phyloP scores from a whole-genome alignment of 2,329 filamentous ascomycete species.

The Ploettnerulaceae sp. region DNA sequence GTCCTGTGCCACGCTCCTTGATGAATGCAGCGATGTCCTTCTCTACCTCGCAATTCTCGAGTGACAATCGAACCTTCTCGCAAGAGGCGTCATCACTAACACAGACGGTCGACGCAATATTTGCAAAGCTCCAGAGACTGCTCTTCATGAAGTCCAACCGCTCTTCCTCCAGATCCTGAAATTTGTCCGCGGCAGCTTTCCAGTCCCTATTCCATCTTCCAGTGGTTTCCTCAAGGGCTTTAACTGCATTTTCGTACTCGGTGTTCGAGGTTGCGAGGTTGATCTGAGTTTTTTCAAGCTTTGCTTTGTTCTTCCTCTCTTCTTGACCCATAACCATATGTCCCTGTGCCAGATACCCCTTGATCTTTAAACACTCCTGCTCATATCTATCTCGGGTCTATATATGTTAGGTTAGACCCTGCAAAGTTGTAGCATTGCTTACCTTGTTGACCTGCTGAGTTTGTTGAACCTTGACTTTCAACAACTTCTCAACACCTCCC shows the following conservation, averaged over 20 bases:
- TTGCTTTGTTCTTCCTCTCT: conserved; percentile 97
- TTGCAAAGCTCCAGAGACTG: conserved; percentile 96
- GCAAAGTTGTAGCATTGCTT: conserved; percentile 26
- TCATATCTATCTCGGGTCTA: conserved; percentile 90
- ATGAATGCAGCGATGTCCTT: conserved; percentile 92
- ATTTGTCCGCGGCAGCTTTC: conserved; percentile 97
- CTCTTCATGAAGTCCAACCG: conserved; percentile 95
- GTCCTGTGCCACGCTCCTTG: conserved; percentile 80
- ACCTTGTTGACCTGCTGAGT: conserved; percentile 90
- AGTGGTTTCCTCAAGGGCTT: conserved; percentile 90
- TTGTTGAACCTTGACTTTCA: conserved; percentile 91
- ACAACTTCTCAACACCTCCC: conserved; percentile 84
- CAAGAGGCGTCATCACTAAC: conserved; percentile 96
- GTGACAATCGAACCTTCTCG: conserved; percentile 87
- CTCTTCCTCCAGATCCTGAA: conserved; percentile 97
- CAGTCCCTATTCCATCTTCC: conserved; percentile 95
- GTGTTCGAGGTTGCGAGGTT: conserved; percentile 85
- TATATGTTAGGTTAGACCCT: conserved; percentile 12
- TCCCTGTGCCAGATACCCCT: conserved; percentile 94
- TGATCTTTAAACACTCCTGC: conserved; percentile 96
- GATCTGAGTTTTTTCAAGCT: conserved; percentile 97
- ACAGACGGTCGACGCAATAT: conserved; percentile 94
- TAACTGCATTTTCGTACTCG: conserved; percentile 91
- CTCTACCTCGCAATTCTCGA: conserved; percentile 95
- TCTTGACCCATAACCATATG: conserved; percentile 99